A percentile compares a stretch with the other conserved stretches of the same genome.
Conservation (phyloP, 495 filamentous ascomycete species). For the Penicillium soppii region DNA sequence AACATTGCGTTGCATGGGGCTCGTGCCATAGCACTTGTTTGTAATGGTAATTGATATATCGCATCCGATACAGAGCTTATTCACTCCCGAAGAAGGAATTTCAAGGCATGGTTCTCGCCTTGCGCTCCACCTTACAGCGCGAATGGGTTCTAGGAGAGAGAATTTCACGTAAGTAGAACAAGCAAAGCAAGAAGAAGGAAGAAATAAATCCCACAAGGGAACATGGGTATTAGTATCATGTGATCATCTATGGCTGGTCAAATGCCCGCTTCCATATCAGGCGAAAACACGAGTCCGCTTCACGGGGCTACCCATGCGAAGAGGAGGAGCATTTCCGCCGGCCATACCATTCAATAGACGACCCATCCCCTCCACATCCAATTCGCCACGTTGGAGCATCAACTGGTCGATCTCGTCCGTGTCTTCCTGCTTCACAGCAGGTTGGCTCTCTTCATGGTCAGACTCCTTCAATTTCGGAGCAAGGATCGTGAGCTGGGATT, state of each 20-base stretch:
- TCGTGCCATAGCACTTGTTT: constrained; percentile 4
- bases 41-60: constrained; percentile 48
- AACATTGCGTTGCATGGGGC: constrained; percentile 9
- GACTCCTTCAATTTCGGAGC: constrained; percentile 41
- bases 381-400: constrained; percentile 43
- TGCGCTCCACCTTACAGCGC: constrained; percentile 58
- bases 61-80: constrained; percentile 62
- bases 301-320: constrained; percentile 39
- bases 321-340: constrained; percentile 21
- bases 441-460: constrained; percentile 4
- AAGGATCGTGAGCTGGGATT: constrained; percentile 61
- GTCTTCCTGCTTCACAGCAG: constrained; percentile 18
- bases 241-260: constrained; percentile 12
- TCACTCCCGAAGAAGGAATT: constrained; percentile 40
- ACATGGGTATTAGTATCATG: constrained; percentile 29
- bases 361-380: constrained; percentile 55
- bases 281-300: constrained; percentile 44
- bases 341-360: constrained; percentile 49
- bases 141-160: constrained; percentile 26
- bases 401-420: constrained; percentile 39
- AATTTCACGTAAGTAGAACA: neutral
- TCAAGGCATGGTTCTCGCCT: constrained; percentile 57
- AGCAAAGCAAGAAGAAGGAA: constrained; percentile 7
- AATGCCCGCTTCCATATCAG: constrained; percentile 18
- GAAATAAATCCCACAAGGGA: constrained; percentile 9